Conservation (phyloP, 2,329 filamentous ascomycete species). For the Colletotrichum sp. region DNA sequence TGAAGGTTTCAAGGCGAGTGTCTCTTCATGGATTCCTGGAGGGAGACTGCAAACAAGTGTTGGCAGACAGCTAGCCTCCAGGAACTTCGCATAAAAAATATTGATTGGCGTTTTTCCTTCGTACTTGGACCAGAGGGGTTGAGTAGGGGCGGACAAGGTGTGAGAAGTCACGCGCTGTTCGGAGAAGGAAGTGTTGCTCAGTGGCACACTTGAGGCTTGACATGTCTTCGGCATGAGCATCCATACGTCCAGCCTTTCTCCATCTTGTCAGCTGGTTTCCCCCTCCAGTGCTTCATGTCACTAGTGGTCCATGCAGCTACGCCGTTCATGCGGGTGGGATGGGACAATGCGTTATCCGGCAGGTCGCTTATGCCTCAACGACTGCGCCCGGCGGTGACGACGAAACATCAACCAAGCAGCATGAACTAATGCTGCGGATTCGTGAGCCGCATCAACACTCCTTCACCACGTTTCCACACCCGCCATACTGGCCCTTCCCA, state of each 20-base stretch:
- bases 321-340: neutral
- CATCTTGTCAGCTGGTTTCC: neutral
- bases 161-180: neutral
- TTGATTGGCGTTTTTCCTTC: no score
- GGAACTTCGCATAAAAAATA: no score
- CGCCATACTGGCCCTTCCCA: no score
- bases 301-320: neutral
- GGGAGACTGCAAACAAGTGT: no score
- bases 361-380: neutral
- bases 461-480: no score
- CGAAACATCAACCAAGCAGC: neutral
- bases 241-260: neutral
- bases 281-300: neutral
- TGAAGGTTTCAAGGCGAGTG: neutral
- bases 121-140: no score
- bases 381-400: neutral
- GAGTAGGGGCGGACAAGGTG: neutral
- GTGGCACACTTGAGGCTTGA: neutral
- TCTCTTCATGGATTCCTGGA: neutral
- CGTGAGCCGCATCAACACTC: no score
- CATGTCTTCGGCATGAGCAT: neutral
- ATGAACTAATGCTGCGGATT: neutral
- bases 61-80: no score
- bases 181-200: neutral
- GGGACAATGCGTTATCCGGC: neutral